phyloP scores from a whole-genome alignment of 192 early-diverging fungal genomes.

The Dispira simplex region DNA sequence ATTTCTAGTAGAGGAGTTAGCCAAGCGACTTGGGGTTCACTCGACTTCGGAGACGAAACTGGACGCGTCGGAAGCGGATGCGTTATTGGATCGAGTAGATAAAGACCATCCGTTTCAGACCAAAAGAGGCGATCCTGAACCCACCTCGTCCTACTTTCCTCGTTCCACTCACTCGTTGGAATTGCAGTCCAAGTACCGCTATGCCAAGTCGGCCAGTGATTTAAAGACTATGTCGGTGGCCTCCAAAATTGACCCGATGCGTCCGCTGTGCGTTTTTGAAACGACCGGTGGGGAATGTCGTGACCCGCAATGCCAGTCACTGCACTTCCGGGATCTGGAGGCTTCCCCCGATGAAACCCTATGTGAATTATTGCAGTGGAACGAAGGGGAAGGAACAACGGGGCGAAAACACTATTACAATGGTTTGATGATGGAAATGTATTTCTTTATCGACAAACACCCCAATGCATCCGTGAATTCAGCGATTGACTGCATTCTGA shows the following conservation, averaged over 20 bases:
- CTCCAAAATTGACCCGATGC: constrained; percentile 1
- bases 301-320: background rate
- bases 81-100: background rate
- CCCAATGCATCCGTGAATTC: background rate
- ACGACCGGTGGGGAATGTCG: constrained; percentile 2
- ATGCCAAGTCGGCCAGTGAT: background rate
- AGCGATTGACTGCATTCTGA: background rate
- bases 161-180: background rate
- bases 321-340: constrained; percentile 4
- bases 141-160: background rate
- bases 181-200: background rate
- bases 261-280: constrained; percentile 3
- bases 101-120: too few relatives aligned
- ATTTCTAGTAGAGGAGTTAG: too few relatives aligned
- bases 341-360: background rate
- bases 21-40: background rate
- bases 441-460: background rate
- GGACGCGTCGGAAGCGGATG: background rate
- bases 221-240: background rate
- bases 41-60: background rate
- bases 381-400: background rate
- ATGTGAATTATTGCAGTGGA: background rate
- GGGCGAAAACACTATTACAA: background rate
- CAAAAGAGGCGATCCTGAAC: background rate
- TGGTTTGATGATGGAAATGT: background rate